These are phyloP conservation scores for Chaetomium fimeti DNA, from an alignment of 495 filamentous ascomycete genomes.

Conservation along the genomic window DNA sequence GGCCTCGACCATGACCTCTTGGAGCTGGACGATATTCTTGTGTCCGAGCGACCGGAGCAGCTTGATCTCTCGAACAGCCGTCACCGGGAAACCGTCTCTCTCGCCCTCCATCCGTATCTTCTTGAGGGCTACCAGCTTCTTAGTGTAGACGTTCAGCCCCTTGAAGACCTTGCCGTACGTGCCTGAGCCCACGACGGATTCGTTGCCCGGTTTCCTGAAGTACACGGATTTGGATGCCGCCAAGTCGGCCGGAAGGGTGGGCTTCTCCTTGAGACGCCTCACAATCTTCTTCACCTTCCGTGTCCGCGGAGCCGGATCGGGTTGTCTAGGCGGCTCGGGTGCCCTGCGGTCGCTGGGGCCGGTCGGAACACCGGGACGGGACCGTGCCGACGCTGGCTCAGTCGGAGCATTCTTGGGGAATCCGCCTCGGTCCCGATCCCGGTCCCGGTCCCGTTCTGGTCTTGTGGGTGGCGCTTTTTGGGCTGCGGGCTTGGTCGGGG, in stretches of 20 bases:
- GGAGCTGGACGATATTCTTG: constrained; percentile 79
- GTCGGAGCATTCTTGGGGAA: constrained; percentile 49
- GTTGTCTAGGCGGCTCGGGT: constrained; percentile 38
- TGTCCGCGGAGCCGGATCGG: constrained; percentile 48
- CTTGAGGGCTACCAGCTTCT: constrained; percentile 87
- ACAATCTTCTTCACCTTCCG: constrained; percentile 65
- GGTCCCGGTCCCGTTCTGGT: constrained; percentile 44
- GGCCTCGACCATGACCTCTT: constrained; percentile 96
- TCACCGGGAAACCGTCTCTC: constrained; percentile 95
- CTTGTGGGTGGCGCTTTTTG: constrained; percentile 36
- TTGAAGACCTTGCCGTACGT: constrained; percentile 99
- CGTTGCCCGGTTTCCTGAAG: constrained; percentile 87
- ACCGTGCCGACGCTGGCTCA: constrained; percentile 52
- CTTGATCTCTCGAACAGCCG: constrained; percentile 95
- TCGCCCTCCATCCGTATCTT: constrained; percentile 88
- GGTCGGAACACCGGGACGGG: constrained; percentile 45
- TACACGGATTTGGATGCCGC: constrained; percentile 79
- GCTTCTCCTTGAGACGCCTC: constrained; percentile 69
- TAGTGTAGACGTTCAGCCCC: constrained; percentile 91
- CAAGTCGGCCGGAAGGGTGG: constrained; percentile 67
- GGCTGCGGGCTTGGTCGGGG: constrained; percentile 27
- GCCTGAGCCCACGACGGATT: constrained; percentile 89
- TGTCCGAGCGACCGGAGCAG: constrained; percentile 91
- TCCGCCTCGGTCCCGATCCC: constrained; percentile 42
- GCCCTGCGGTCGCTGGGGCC: constrained; percentile 40